Evolutionary conservation across 805 yeast genomes (phyloP).

Genomic region (Schwanniomyces pseudopolymorphus): DNA sequence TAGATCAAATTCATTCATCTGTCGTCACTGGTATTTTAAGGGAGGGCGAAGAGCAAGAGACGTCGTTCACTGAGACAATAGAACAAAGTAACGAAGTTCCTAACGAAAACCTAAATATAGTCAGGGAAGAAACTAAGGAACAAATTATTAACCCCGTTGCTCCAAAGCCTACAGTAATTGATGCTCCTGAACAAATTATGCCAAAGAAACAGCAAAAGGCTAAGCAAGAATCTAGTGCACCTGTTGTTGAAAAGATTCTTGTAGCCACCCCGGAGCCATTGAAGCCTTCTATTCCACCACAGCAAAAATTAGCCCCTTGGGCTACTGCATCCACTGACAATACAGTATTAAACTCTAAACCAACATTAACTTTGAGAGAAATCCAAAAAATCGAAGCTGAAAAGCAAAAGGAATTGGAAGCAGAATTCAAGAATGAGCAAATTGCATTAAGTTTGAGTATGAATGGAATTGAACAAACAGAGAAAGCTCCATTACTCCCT

Average conservation of each 20-base stretch:
- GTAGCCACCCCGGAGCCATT: constrained; percentile 10
- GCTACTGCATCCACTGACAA: constrained; percentile 28
- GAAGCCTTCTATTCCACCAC: constrained; percentile 15
- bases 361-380: constrained; percentile 49
- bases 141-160: background rate
- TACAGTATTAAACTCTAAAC: constrained; percentile 20
- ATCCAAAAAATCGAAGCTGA: constrained; percentile 53
- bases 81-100: background rate
- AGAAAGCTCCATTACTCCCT: constrained; percentile 31
- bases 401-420: constrained; percentile 38
- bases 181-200: background rate
- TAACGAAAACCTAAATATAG: background rate
- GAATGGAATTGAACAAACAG: constrained; percentile 21
- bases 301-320: constrained; percentile 51
- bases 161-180: background rate
- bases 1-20: constrained; percentile 37
- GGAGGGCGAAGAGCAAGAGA: constrained; percentile 19
- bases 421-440: constrained; percentile 29
- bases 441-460: constrained; percentile 20
- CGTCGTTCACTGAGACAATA: background rate
- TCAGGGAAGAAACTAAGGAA: background rate
- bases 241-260: background rate
- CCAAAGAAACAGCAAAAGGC: background rate
- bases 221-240: background rate
- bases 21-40: constrained; percentile 42